Conservation (phyloP, 225 moss, liverwort and hornwort species). For the Climacium dendroides region DNA sequence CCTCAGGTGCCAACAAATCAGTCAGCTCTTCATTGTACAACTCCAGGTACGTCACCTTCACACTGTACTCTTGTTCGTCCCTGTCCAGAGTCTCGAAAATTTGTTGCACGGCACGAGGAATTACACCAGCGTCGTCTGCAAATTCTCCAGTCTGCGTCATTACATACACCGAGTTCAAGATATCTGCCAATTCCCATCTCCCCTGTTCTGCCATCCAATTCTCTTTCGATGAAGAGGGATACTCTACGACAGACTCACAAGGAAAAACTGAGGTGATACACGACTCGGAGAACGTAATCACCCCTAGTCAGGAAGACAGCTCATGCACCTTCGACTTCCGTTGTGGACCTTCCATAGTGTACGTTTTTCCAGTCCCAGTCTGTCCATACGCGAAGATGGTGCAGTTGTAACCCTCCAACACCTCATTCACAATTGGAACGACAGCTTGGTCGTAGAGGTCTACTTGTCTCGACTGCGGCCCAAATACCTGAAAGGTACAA, state of each 20-base stretch:
- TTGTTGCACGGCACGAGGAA: not conserved
- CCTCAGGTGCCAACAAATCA: not conserved
- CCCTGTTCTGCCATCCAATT: not conserved
- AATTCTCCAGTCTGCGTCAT: not conserved
- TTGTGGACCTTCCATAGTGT: constrained; percentile 91
- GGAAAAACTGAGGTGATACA: not conserved
- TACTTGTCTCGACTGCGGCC: constrained; percentile 74
- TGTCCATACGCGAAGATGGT: constrained; percentile 98
- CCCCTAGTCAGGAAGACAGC: not conserved
- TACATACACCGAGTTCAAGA: not conserved
- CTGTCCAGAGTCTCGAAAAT: not conserved
- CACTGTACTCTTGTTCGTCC: not conserved
- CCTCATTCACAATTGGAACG: constrained; percentile 89
- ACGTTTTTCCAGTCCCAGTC: constrained; percentile 94
- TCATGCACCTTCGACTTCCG: constrained; percentile 67
- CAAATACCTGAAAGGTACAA: constrained; percentile 52
- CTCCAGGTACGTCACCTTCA: not conserved
- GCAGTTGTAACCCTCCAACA: constrained; percentile 93
- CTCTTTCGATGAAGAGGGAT: not conserved
- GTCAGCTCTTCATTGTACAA: not conserved
- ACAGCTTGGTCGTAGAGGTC: constrained; percentile 91
- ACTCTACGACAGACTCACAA: not conserved
- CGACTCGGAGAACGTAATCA: not conserved
- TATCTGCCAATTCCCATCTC: not conserved
- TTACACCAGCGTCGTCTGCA: not conserved